phyloP scores from a whole-genome alignment of 371 early-diverging fungal species.

The Rhizomucor miehei region DNA sequence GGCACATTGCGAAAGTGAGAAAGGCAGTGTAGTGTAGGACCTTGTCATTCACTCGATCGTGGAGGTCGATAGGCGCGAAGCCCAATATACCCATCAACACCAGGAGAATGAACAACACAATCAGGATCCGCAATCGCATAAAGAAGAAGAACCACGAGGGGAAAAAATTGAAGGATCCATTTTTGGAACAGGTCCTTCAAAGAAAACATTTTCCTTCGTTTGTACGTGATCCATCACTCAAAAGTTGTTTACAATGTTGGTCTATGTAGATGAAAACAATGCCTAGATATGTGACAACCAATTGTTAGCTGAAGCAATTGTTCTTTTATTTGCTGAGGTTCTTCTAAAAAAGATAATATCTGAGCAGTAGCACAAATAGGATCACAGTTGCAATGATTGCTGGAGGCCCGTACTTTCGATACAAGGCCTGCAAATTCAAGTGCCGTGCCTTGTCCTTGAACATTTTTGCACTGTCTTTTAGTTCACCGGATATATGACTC shows the following conservation, averaged over 20 bases:
- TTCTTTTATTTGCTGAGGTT: constrained; percentile 78
- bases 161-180: too few species aligned
- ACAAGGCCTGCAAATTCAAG: constrained; percentile 84
- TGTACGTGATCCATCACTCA: too few species aligned
- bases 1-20: constrained; percentile 27
- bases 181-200: too few species aligned
- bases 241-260: too few species aligned
- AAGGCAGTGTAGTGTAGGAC: constrained; percentile 37
- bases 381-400: constrained; percentile 74
- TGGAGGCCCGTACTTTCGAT: constrained; percentile 95
- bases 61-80: constrained; percentile 41
- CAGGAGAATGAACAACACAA: constrained; percentile 32
- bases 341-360: constrained; percentile 70
- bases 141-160: constrained; percentile 1
- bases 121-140: constrained; percentile 38
- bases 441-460: constrained; percentile 65
- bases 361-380: constrained; percentile 75
- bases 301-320: neutral
- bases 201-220: too few species aligned
- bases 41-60: constrained; percentile 40
- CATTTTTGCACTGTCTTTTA: constrained; percentile 54
- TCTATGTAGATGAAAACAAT: too few species aligned
- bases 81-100: constrained; percentile 40
- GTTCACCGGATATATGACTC: constrained; percentile 51
- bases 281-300: neutral